These are phyloP conservation scores for Olyra latifolia DNA, from an alignment of 176 grass and related monocot species.

Conservation along the genomic window DNA sequence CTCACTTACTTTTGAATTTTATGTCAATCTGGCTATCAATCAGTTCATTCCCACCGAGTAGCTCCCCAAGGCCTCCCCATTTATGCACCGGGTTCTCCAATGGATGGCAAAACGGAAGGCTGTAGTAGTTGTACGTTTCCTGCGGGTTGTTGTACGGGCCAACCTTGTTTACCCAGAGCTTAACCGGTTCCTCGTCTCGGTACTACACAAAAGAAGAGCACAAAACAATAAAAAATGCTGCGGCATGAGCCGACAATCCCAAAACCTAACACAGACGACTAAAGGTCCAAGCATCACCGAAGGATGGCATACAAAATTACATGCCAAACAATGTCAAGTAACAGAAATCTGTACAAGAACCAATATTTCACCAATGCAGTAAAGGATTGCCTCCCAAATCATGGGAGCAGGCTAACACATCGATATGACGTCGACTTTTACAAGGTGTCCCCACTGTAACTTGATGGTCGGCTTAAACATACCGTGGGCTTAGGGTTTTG, in stretches of 20 bases:
- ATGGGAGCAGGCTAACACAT: neutral
- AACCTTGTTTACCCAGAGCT: slow-evolving; percentile 96
- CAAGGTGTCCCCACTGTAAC: no score
- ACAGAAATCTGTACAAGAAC: neutral
- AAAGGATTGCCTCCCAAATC: neutral
- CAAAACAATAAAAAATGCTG: neutral
- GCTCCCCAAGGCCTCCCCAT: slow-evolving; percentile 91
- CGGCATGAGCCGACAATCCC: neutral
- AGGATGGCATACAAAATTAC: neutral
- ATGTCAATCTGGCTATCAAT: slow-evolving; percentile 86
- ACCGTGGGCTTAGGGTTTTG: no score
- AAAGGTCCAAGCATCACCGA: neutral
- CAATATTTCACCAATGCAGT: neutral
- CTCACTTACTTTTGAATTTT: slow-evolving; percentile 67
- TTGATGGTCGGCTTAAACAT: no score
- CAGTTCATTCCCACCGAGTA: slow-evolving; percentile 88
- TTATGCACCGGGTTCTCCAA: slow-evolving; percentile 77
- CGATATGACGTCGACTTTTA: neutral
- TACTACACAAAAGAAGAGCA: slow-evolving; percentile 49
- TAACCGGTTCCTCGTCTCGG: slow-evolving; percentile 63
- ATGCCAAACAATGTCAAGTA: neutral
- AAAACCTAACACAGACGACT: neutral
- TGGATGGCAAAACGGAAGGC: slow-evolving; percentile 85
- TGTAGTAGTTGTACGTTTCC: slow-evolving; percentile 95
- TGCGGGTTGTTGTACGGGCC: slow-evolving; percentile 96